Conservation (phyloP, 2,329 filamentous ascomycete genomes). For the Escovopsis weberi region DNA sequence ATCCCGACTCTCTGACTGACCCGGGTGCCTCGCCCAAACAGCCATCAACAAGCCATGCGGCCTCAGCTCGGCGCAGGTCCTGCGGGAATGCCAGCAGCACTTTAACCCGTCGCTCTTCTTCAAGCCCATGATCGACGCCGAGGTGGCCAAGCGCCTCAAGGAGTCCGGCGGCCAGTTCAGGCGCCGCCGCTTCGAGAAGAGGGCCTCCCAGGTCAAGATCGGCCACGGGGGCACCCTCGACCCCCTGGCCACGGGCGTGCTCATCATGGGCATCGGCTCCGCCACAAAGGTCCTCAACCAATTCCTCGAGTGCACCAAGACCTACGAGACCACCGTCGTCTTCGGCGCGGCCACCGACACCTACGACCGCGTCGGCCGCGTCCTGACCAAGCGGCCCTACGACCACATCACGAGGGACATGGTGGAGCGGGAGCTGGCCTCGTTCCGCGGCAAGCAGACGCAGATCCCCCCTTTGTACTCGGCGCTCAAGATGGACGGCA, state of each 20-base stretch:
- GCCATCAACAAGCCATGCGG: constrained; percentile 87
- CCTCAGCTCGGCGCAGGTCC: constrained; percentile 76
- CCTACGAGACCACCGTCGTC: constrained; percentile 76
- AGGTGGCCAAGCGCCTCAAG: constrained; percentile 38
- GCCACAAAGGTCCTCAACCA: constrained; percentile 70
- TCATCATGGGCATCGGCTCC: constrained; percentile 75
- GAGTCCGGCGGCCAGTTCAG: constrained; percentile 46
- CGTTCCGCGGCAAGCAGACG: constrained; percentile 70
- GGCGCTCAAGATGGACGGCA: constrained; percentile 83
- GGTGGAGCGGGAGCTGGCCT: constrained; percentile 61
- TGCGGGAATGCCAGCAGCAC: constrained; percentile 71
- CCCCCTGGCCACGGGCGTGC: constrained; percentile 81
- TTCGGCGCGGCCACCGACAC: constrained; percentile 90
- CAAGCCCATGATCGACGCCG: constrained; percentile 56
- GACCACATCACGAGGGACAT: constrained; percentile 65
- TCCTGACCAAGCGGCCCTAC: constrained; percentile 61
- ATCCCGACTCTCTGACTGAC: neutral
- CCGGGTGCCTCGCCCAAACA: constrained; percentile 20
- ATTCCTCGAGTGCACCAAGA: constrained; percentile 83
- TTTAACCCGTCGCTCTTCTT: constrained; percentile 77
- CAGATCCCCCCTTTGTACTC: constrained; percentile 90
- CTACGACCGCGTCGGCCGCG: constrained; percentile 76
- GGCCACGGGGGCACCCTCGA: constrained; percentile 94
- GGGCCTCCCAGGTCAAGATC: constrained; percentile 66
- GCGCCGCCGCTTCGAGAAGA: constrained; percentile 42